phyloP scores from a whole-genome alignment of 768 basidiomycete species.

The Xerocomus potaroensis region DNA sequence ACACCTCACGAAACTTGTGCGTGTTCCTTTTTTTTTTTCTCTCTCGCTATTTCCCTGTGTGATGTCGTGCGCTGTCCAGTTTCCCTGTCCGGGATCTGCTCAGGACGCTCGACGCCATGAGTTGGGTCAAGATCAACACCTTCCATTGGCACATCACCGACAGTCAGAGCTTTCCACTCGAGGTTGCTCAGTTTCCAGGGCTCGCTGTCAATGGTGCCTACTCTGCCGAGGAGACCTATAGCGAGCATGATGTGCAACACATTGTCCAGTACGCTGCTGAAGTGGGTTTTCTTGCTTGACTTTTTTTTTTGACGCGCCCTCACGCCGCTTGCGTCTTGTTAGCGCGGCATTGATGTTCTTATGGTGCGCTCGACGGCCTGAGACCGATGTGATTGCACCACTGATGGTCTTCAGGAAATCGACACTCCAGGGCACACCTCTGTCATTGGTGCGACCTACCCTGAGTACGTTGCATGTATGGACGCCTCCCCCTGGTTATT shows the following conservation, averaged over 20 bases:
- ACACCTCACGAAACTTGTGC: conserved; percentile 44
- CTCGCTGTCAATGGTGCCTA: conserved; percentile 68
- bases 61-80: conserved; percentile 22
- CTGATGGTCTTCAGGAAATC: conserved; percentile 50
- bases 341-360: conserved; percentile 73
- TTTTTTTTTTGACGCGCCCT: neutral
- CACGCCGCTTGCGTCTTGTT: conserved; percentile 6
- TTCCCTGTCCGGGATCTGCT: conserved; percentile 37
- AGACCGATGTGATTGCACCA: neutral
- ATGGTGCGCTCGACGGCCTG: conserved; percentile 31
- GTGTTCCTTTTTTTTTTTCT: neutral
- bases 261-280: conserved; percentile 66
- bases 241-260: conserved; percentile 48
- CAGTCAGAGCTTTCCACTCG: conserved; percentile 75
- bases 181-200: conserved; percentile 55
- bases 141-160: conserved; percentile 88
- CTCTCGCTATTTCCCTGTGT: too few species aligned
- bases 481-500: conserved; percentile 51
- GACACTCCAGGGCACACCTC: conserved; percentile 84
- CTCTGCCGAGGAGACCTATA: conserved; percentile 50
- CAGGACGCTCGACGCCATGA: conserved; percentile 50
- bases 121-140: conserved; percentile 56
- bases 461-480: conserved; percentile 70
- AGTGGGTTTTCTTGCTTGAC: conserved; percentile 40
- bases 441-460: conserved; percentile 57